phyloP scores from a whole-genome alignment of 2,329 filamentous ascomycete species.

The Diaporthe sp. region DNA sequence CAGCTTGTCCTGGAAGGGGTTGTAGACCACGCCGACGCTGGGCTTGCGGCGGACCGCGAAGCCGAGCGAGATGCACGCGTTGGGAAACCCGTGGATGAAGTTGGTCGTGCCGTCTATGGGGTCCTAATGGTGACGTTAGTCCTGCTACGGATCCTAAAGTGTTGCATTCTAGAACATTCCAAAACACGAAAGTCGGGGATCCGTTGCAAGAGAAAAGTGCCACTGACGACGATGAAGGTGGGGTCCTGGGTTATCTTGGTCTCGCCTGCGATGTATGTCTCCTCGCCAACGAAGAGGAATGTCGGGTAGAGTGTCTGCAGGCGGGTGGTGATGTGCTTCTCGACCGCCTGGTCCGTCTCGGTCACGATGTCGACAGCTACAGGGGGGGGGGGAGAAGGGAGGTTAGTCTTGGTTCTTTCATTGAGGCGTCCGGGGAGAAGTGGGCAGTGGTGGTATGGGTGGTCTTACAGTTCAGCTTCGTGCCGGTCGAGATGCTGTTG shows the following conservation, averaged over 20 bases:
- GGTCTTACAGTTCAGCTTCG: slow-evolving; percentile 72
- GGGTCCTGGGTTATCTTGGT: slow-evolving; percentile 70
- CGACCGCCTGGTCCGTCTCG: slow-evolving; percentile 74
- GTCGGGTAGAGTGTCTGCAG: slow-evolving; percentile 64
- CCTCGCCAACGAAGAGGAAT: slow-evolving; percentile 78
- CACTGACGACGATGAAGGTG: slow-evolving; percentile 83
- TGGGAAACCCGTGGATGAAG: slow-evolving; percentile 81
- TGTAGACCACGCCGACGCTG: slow-evolving; percentile 80
- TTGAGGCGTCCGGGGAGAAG: slow-evolving; percentile 17
- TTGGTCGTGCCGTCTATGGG: slow-evolving; percentile 87
- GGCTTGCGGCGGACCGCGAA: slow-evolving; percentile 72
- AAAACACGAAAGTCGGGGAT: too few species aligned
- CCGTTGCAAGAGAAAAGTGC: too few species aligned
- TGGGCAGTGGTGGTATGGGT: neutral
- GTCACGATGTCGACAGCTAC: slow-evolving; percentile 78
- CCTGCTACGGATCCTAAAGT: too few species aligned
- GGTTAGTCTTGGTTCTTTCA: neutral
- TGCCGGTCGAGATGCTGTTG: slow-evolving; percentile 64
- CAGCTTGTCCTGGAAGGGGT: slow-evolving; percentile 77
- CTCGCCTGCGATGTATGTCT: slow-evolving; percentile 77
- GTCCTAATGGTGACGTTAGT: too few species aligned
- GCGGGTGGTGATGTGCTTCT: slow-evolving; percentile 67
- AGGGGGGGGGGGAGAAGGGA: neutral
- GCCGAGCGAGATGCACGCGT: slow-evolving; percentile 81
- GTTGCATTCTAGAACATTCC: too few species aligned